Conservation (phyloP, 495 filamentous ascomycete genomes). For the Podospora pseudocomata region DNA sequence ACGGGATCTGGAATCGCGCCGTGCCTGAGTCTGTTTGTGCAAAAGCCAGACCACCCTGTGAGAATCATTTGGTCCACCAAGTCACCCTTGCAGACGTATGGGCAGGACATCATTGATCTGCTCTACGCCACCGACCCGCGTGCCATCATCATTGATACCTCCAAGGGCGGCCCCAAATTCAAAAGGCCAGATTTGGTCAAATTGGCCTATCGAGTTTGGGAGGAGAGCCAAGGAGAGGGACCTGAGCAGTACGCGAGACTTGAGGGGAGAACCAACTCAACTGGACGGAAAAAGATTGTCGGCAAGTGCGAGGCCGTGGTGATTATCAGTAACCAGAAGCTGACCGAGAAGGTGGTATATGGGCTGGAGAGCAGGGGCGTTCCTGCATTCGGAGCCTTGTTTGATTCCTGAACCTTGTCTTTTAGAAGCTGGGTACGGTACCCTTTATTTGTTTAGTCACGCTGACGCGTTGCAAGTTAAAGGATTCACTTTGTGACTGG, state of each 20-base stretch:
- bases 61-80: constrained; percentile 52
- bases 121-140: constrained; percentile 44
- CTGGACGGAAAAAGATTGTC: constrained; percentile 53
- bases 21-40: constrained; percentile 50
- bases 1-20: constrained; percentile 83
- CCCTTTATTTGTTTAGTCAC: too few species aligned
- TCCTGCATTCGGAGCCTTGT: constrained; percentile 74
- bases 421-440: neutral
- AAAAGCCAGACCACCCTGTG: constrained; percentile 36
- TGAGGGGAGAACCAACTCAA: constrained; percentile 51
- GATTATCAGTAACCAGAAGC: constrained; percentile 69
- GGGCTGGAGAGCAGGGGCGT: constrained; percentile 66
- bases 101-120: constrained; percentile 40
- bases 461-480: too few species aligned
- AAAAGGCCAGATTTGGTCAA: constrained; percentile 50
- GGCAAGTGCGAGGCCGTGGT: constrained; percentile 65
- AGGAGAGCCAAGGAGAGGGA: constrained; percentile 55
- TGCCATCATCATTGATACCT: constrained; percentile 51
- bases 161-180: constrained; percentile 27
- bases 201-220: constrained; percentile 54
- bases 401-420: constrained; percentile 57
- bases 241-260: constrained; percentile 58
- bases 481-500: too few species aligned
- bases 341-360: constrained; percentile 70
- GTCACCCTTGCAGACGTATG: constrained; percentile 44